Percentiles rank a stretch among this genome's conserved stretches.
phyloP scores from a whole-genome alignment of 768 basidiomycete genomes.

The Pilatotrama ljubarskyi region DNA sequence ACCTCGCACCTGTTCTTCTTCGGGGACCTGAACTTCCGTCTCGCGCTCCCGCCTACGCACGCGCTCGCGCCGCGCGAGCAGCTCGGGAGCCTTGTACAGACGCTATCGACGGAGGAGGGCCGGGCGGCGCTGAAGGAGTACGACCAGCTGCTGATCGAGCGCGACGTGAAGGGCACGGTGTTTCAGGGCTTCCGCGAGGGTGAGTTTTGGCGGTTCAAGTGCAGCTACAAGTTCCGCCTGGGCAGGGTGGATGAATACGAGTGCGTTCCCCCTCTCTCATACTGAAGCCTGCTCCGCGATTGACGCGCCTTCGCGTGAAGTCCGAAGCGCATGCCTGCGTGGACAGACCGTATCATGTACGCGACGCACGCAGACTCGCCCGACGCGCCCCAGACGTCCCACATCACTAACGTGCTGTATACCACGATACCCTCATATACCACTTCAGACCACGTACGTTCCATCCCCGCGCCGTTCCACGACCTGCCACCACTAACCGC shows the following conservation, averaged over 20 bases:
- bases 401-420: conserved; percentile 69
- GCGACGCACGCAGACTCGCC: conserved; percentile 70
- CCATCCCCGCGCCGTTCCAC: not conserved
- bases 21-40: conserved; percentile 91
- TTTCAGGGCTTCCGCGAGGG: conserved; percentile 80
- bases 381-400: conserved; percentile 47
- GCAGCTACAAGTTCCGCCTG: conserved; percentile 85
- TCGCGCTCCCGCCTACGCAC: conserved; percentile 62
- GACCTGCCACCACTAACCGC: not conserved
- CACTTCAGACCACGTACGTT: conserved; percentile 84
- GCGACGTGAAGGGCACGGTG: conserved; percentile 55
- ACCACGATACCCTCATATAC: conserved; percentile 82
- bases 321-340: conserved; percentile 75
- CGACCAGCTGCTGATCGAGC: conserved; percentile 71
- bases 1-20: conserved; percentile 92
- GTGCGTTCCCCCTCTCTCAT: conserved; percentile 40
- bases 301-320: conserved; percentile 35
- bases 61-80: conserved; percentile 40
- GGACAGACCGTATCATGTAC: conserved; percentile 93
- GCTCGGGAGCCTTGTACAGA: conserved; percentile 37
- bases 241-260: conserved; percentile 83
- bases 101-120: conserved; percentile 41
- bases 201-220: conserved; percentile 85
- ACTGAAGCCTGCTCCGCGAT: not conserved
- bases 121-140: conserved; percentile 66